Base-by-base conservation (phyloP, 2,329 filamentous ascomycete genomes). In the Septoria linicola region DNA sequence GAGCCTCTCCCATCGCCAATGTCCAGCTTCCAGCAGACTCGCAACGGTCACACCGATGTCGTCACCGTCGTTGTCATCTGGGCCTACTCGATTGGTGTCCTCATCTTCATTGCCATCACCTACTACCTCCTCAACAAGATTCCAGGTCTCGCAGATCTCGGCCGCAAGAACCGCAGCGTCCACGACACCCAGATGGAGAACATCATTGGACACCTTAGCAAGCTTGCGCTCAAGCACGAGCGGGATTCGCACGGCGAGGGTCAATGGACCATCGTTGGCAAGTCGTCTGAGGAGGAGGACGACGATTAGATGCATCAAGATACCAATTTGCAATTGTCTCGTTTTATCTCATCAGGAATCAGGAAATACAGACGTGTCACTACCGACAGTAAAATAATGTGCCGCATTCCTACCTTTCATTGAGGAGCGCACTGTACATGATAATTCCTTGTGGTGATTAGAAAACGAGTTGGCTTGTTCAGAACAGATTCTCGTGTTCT, bases 131-230 rank as follows among this genome's bases (percentile, higher is more conserved):
- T 85, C 58, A 83, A 83, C 74, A 73, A 75, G 66, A 76, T 83
- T 61, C 61, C 70, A 27, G 79, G 74, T 73, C 75, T 85, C 56
- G 77, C 82, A 66, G 76, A 84, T 66, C 76, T 85, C 27, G 82
- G 82, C 54, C 79, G 82, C 67, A 80, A 81, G 73, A 76, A 81
- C 70, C 78, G 82, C 61, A 78, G 73, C 65, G 71, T 74, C 63
- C 79, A 80, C 72, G 81, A 85, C 66, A 82, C 80, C 55, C 73
- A 79, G 56, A 80, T 84, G 68, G 82, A 85, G 76, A 84, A 85
- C 72, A 80, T 83, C 70, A 78, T 85, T 62, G 77, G 76, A 41
- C 80, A 82, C 59, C 76, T 85, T 55, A 80, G 79, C 73, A 84
- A 84, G 75, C 72, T 85, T 57, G 79, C 81, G 30, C 68, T 84